Evolutionary conservation across 176 grass and related monocot genomes (phyloP), one percentile per base, ranked within the genome.

Genomic region (Leersia perrieri): DNA sequence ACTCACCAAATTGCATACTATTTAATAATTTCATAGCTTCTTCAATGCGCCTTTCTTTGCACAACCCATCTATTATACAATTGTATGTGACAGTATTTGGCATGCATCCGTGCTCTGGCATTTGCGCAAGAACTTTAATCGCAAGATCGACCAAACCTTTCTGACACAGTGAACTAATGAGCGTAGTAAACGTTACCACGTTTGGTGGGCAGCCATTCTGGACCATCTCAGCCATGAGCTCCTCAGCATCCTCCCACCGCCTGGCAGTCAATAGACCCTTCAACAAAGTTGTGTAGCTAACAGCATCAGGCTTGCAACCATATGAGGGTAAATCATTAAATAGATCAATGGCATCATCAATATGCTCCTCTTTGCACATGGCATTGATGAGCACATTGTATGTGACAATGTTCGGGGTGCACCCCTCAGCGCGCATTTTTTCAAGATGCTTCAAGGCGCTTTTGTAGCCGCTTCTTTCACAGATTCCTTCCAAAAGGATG

Each of bases 41-140:
- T 9, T 87, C 83, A 70, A 87, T 66, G 73, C 74, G 61, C 32
- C 70, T 84, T 70, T 63, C 61, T 33, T 89, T 89, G 76, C 90
- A 92, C 66, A 92, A 87, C 39, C 80, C 90, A 69, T 89, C 80
- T 5, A 92, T 38, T 18, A 92, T 66, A 33, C 83, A 79, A 39
- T 84, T 92, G 41, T 89, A 92, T n/a, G 83, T 92, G 80, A 92
- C 7, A 4, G 15, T 82, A 74, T 84, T 79, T 69, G 60, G 84
- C 58, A 11, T 74, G 72, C 81, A 92, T 28, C 87, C 72, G 2
- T 89, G 72, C 76, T 89, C 84, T 23, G 66, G 35, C 90, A 92
- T 92, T 71, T 84, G 78, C 44, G 87, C 87, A 27, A 87, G 40
- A 66, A 92, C 72, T 69, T 87, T 75, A 28, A 84, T 81, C 33